Evolutionary conservation across 768 basidiomycete genomes (phyloP).

Genomic region (Mycena amicta): DNA sequence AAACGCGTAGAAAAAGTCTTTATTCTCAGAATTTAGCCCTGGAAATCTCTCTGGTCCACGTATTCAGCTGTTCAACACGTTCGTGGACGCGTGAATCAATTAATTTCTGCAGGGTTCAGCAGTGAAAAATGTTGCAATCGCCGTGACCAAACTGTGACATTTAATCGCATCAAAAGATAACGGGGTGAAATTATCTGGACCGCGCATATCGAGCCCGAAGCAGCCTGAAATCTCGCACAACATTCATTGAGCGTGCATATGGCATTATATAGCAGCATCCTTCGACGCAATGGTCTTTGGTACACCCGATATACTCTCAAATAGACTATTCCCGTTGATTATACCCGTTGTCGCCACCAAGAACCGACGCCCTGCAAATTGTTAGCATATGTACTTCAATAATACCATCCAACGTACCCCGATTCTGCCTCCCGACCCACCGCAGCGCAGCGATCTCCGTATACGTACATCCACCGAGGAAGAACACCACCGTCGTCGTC

Average conservation of each 20-base stretch:
- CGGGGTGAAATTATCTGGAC: too few species aligned
- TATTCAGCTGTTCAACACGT: too few species aligned
- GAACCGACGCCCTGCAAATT: constrained; percentile 72
- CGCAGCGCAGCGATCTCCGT: constrained; percentile 95
- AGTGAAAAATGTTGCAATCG: too few species aligned
- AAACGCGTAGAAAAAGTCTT: too few species aligned
- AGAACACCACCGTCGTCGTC: constrained; percentile 91
- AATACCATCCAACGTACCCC: constrained; percentile 51
- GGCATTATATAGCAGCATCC: constrained; percentile 43
- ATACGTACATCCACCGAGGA: constrained; percentile 96
- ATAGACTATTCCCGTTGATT: constrained; percentile 73
- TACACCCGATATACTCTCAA: constrained; percentile 65
- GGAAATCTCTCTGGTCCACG: too few species aligned
- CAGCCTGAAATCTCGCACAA: too few species aligned
- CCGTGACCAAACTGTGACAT: too few species aligned
- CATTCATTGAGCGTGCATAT: constrained; percentile 6
- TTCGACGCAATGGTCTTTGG: constrained; percentile 38
- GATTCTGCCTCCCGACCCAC: constrained; percentile 86
- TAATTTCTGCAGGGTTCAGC: too few species aligned
- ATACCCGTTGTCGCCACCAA: constrained; percentile 92
- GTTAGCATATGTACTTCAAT: constrained; percentile 17
- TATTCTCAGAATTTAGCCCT: too few species aligned
- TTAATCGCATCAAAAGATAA: too few species aligned
- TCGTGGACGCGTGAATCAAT: too few species aligned
- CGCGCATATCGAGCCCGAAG: too few species aligned